These are phyloP conservation scores for Nemania serpens DNA, from an alignment of 2,329 filamentous ascomycete genomes.

Conservation along the genomic window DNA sequence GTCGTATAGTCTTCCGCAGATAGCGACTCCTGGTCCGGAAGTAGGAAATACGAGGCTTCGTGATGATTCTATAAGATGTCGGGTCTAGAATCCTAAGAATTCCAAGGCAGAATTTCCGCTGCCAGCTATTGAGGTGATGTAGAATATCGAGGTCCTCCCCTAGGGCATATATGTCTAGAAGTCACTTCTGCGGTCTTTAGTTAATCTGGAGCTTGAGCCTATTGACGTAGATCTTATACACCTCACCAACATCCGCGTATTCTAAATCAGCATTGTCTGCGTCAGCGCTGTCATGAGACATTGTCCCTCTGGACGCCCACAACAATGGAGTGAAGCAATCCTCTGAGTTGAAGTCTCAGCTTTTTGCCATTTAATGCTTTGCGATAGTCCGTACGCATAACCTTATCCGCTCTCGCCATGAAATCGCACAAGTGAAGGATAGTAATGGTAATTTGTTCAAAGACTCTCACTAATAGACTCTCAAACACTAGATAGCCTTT, in stretches of 20 bases:
- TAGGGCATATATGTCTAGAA: conserved; percentile 20
- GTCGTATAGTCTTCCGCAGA: conserved; percentile 9
- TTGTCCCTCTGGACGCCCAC: too few species aligned
- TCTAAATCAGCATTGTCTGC: too few species aligned
- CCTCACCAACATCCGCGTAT: conserved; percentile 8
- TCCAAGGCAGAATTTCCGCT: conserved; percentile 23
- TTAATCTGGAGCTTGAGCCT: conserved; percentile 21
- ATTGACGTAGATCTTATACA: conserved; percentile 18
- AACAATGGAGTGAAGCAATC: too few species aligned
- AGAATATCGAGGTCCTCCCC: conserved; percentile 24
- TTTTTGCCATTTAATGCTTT: too few species aligned
- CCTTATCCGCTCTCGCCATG: too few species aligned
- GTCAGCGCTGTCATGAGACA: too few species aligned
- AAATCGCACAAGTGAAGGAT: too few species aligned
- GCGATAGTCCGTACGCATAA: too few species aligned
- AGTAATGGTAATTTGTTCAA: too few species aligned
- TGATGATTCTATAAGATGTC: conserved; percentile 14
- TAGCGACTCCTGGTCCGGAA: conserved; percentile 13
- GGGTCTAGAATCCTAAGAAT: conserved; percentile 21
- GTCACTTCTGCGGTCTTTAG: conserved; percentile 17
- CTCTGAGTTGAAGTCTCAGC: too few species aligned
- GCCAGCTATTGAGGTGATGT: conserved; percentile 18
- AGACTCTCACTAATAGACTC: too few species aligned
- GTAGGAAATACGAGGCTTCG: conserved; percentile 14
- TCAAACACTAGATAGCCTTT: too few species aligned